phyloP scores from a whole-genome alignment of 2,329 filamentous ascomycete genomes.

The Malbranchea zuffiana region DNA sequence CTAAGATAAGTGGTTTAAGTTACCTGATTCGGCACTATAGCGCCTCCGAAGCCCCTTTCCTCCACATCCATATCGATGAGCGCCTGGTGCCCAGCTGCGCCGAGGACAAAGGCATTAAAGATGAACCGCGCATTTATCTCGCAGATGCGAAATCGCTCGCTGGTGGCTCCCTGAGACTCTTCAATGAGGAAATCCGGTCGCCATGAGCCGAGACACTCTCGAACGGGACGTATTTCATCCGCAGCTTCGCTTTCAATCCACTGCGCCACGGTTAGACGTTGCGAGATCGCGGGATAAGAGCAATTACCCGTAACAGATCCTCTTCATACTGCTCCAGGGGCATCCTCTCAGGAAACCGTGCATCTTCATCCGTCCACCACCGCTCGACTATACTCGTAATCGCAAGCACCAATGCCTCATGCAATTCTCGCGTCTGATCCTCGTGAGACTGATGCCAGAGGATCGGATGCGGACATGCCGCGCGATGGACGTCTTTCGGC shows the following conservation, averaged over 20 bases:
- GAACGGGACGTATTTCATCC: slow-evolving; percentile 9
- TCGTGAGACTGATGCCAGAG: slow-evolving; percentile 7
- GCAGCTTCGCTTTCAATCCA: slow-evolving; percentile 8
- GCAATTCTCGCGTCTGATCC: slow-evolving; percentile 11
- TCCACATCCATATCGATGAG: slow-evolving; percentile 3
- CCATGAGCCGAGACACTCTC: slow-evolving; percentile 15
- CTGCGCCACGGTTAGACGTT: not conserved
- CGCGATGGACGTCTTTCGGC: slow-evolving; percentile 3
- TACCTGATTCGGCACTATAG: slow-evolving; percentile 9
- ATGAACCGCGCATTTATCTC: slow-evolving; percentile 17
- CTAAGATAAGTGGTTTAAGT: not conserved
- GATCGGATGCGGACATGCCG: slow-evolving; percentile 7
- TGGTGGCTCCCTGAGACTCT: not conserved
- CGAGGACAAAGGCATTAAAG: slow-evolving; percentile 10
- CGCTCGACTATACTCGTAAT: slow-evolving; percentile 22
- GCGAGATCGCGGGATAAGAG: not conserved
- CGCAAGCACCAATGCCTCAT: slow-evolving; percentile 18
- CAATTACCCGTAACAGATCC: slow-evolving; percentile 17
- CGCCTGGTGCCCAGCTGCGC: slow-evolving; percentile 2
- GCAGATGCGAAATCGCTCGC: slow-evolving; percentile 13
- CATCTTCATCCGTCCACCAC: slow-evolving; percentile 21
- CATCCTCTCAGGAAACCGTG: slow-evolving; percentile 19
- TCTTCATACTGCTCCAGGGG: slow-evolving; percentile 21
- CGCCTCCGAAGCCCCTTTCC: slow-evolving; percentile 1
- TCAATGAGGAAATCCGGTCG: slow-evolving; percentile 16